These are phyloP conservation scores for Trametes meyenii DNA, from an alignment of 768 basidiomycete genomes.

Conservation along the genomic window DNA sequence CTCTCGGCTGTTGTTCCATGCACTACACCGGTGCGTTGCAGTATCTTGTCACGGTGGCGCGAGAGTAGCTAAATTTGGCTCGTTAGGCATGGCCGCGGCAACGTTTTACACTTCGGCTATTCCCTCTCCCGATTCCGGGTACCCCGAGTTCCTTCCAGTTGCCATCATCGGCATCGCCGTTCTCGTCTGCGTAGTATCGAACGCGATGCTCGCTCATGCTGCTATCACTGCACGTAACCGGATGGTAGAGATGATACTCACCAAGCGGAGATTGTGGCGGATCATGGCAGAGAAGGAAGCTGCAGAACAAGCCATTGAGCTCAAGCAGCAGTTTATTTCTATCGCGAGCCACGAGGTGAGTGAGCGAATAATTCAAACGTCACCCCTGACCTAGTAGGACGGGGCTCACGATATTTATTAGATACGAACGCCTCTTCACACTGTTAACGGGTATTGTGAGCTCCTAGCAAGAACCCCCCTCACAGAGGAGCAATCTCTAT, in stretches of 20 bases:
- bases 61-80: neutral
- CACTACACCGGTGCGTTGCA: constrained; percentile 34
- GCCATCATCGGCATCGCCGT: constrained; percentile 28
- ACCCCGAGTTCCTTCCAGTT: constrained; percentile 31
- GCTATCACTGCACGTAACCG: constrained; percentile 33
- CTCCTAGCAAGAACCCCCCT: constrained; percentile 29
- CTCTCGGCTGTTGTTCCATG: constrained; percentile 32
- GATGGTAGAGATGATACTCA: constrained; percentile 35
- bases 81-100: constrained; percentile 33
- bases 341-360: constrained; percentile 35
- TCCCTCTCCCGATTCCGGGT: constrained; percentile 27
- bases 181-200: constrained; percentile 32
- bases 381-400: neutral
- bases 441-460: constrained; percentile 36
- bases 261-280: constrained; percentile 32
- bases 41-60: no score
- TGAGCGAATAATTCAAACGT: neutral
- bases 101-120: constrained; percentile 32
- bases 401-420: neutral
- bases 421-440: constrained; percentile 35
- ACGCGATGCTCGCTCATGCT: constrained; percentile 31
- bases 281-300: constrained; percentile 38
- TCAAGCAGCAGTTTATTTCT: constrained; percentile 36
- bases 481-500: constrained; percentile 32
- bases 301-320: constrained; percentile 34